Evolutionary conservation across 2,329 filamentous ascomycete species (phyloP).

Genomic region (Spiromastix sp.): DNA sequence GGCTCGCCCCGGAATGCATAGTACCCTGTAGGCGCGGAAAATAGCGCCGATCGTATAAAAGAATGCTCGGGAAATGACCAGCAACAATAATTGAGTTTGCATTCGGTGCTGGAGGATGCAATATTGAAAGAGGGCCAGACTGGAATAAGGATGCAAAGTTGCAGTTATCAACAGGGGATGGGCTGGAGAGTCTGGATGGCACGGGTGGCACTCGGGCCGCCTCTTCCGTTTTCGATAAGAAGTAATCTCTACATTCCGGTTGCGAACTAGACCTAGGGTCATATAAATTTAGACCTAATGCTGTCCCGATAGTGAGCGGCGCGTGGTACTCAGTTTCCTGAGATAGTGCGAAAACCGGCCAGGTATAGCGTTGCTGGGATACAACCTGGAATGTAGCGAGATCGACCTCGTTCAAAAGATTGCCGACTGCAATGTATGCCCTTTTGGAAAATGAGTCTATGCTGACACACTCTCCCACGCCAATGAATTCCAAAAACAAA

Average conservation of each 20-base stretch:
- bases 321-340: conserved; percentile 48
- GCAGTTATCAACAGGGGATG: conserved; percentile 16
- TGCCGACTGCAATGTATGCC: conserved; percentile 73
- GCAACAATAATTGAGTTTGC: conserved; percentile 78
- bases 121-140: conserved; percentile 70
- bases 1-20: conserved; percentile 70
- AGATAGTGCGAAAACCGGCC: conserved; percentile 75
- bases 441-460: conserved; percentile 57
- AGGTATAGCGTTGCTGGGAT: conserved; percentile 62
- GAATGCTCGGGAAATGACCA: conserved; percentile 76
- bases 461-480: conserved; percentile 70
- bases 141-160: conserved; percentile 64
- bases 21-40: conserved; percentile 70
- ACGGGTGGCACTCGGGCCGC: neutral
- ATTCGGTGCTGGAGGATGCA: conserved; percentile 58
- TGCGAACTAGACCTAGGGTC: conserved; percentile 48
- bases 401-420: conserved; percentile 71
- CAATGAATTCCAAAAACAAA: conserved; percentile 25
- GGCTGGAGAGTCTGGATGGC: conserved; percentile 19
- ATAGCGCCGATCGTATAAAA: conserved; percentile 79
- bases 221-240: neutral
- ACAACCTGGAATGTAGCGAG: conserved; percentile 61
- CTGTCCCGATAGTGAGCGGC: conserved; percentile 76
- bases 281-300: conserved; percentile 68
- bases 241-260: neutral